A percentile compares a stretch with the other conserved stretches of the same genome.
Conservation (phyloP, 1,139 yeast species). For the Lodderomyces pseudojiufengensis region DNA sequence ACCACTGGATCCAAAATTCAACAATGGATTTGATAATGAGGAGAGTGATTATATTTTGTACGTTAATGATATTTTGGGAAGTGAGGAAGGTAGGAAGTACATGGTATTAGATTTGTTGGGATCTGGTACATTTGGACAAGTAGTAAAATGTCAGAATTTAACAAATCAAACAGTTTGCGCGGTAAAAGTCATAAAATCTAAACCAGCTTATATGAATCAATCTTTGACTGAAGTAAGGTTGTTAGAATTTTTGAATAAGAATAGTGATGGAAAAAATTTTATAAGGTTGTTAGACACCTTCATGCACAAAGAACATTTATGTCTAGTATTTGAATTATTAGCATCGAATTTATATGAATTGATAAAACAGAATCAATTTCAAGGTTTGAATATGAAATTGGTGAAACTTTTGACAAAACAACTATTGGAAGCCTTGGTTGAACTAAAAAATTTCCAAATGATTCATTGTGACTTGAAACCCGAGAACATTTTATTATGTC, state of each 20-base stretch:
- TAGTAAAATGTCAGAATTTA: slow-evolving; percentile 92
- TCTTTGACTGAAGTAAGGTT: slow-evolving; percentile 87
- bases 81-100: slow-evolving; percentile 82
- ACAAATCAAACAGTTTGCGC: slow-evolving; percentile 88
- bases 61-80: slow-evolving; percentile 90
- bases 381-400: slow-evolving; percentile 78
- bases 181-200: slow-evolving; percentile 89
- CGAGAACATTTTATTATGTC: slow-evolving; percentile 80
- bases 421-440: slow-evolving; percentile 72
- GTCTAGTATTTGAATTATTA: slow-evolving; percentile 85
- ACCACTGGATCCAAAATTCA: slow-evolving; percentile 79
- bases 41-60: slow-evolving; percentile 88
- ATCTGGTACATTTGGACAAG: slow-evolving; percentile 98
- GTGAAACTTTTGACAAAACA: slow-evolving; percentile 79
- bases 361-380: slow-evolving; percentile 89
- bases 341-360: slow-evolving; percentile 88
- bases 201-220: slow-evolving; percentile 88
- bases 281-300: slow-evolving; percentile 81
- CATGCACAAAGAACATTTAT: slow-evolving; percentile 87
- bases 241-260: slow-evolving; percentile 73
- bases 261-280: slow-evolving; percentile 73
- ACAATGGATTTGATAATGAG: slow-evolving; percentile 84
- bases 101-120: slow-evolving; percentile 89
- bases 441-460: slow-evolving; percentile 76
- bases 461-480: slow-evolving; percentile 98